Percentiles rank a stretch among this genome's conserved stretches.
Conservation (phyloP, 2,329 filamentous ascomycete species). For the Gaeumannomyces sp. region DNA sequence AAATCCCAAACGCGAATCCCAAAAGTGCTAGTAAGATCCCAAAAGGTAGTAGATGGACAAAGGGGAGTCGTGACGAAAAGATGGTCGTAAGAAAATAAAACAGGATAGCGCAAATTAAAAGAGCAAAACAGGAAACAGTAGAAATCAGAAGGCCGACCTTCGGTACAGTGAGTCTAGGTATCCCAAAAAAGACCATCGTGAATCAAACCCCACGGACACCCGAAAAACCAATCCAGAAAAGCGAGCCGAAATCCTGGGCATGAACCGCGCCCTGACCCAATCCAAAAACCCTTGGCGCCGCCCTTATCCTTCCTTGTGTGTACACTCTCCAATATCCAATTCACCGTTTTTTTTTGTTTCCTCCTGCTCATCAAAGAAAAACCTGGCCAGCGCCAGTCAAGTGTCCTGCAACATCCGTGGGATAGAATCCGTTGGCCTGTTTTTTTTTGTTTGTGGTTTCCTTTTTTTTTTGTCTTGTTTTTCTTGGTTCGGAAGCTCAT, state of each 20-base stretch:
- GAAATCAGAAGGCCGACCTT: constrained; percentile 8
- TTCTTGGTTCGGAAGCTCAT: not conserved
- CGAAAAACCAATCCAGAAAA: not conserved
- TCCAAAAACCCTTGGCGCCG: not conserved
- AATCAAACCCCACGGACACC: not conserved
- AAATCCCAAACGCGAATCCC: not conserved
- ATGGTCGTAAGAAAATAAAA: not conserved
- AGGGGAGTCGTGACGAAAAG: not conserved
- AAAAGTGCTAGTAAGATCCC: not conserved
- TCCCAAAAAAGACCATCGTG: not conserved
- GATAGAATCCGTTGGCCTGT: not conserved
- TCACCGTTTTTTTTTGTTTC: not conserved
- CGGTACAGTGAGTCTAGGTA: constrained; percentile 1
- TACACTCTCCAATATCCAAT: not conserved
- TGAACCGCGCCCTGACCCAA: not conserved
- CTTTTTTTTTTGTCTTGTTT: not conserved
- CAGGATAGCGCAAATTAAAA: not conserved
- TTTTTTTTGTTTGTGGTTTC: not conserved
- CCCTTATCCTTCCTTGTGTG: not conserved
- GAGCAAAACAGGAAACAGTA: constrained; percentile 3
- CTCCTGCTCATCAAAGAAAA: not conserved
- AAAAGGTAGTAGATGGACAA: not conserved
- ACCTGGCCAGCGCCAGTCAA: not conserved
- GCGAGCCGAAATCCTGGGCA: not conserved
- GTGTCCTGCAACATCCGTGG: not conserved